Conservation (phyloP, 2,329 filamentous ascomycete species). For the Laburnicola sp. region DNA sequence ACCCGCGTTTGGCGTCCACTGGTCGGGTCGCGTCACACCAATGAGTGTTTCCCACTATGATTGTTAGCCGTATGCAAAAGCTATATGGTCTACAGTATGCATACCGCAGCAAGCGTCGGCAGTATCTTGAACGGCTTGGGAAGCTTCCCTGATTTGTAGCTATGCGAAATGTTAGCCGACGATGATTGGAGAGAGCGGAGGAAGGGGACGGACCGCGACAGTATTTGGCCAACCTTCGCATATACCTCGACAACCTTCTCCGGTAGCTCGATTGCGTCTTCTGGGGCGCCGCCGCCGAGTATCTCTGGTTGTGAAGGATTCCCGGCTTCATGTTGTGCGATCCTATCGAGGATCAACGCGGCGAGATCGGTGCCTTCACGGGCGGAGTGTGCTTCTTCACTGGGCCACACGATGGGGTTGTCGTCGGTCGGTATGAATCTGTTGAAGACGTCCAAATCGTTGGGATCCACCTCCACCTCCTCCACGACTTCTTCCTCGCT, state of each 20-base stretch:
- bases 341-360: constrained; percentile 91
- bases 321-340: constrained; percentile 82
- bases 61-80: no score
- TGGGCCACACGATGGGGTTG: constrained; percentile 54
- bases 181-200: no score
- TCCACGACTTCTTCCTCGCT: constrained; percentile 75
- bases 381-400: constrained; percentile 47
- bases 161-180: no score
- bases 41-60: constrained; percentile 78
- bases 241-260: constrained; percentile 94
- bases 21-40: constrained; percentile 77
- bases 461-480: constrained; percentile 78
- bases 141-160: constrained; percentile 90
- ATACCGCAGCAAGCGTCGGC: constrained; percentile 74
- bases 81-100: no score
- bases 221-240: constrained; percentile 84
- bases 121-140: constrained; percentile 98
- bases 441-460: constrained; percentile 87
- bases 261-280: constrained; percentile 84
- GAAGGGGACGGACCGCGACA: constrained; percentile 61
- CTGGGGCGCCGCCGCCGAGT: constrained; percentile 61
- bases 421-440: constrained; percentile 80
- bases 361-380: constrained; percentile 73
- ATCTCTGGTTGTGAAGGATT: constrained; percentile 53
- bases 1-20: constrained; percentile 78